Base-by-base conservation (phyloP, 2,329 filamentous ascomycete genomes). In the Knoxdaviesia capensis region DNA sequence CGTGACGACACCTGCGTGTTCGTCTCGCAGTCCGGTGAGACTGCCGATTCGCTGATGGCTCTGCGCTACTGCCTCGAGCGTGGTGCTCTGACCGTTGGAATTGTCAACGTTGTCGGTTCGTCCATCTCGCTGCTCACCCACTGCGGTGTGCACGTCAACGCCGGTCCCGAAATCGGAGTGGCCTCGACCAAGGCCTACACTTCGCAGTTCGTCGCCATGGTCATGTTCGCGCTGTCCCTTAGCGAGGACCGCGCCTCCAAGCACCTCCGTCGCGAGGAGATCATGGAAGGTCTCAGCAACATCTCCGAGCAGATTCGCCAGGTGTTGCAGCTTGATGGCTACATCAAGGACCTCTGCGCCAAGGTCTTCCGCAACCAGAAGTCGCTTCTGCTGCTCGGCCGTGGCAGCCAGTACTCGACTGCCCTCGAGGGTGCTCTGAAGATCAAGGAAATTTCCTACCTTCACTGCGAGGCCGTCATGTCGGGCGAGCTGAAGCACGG, bases 361-460 rank as follows among this genome's bases (percentile, higher is more conserved):
- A 84, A 86, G 59, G 87, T 75, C 48, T 85, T 98, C 76, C 87
- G 94, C 72, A 74, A 94, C 66, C 90, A 98, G 64, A 96, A 96
- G 77, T 92, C 83, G 50, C 65, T 98, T 54, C 71, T 98, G 47
- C 75, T 98, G 43, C 74, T 98, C 47, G 90, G 90, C 47, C 83
- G 90, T 69, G 90, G 90, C 52, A 85, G 85, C 58, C 90, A 98
- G 66, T 94, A 87, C 69, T 87, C 88, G 46, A 98, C 90, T 53
- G 90, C 90, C 44, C 77, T 98, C 28, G 90, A 98, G 69, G 90
- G 85, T 64, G 90, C 90, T 40, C 71, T 98, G 52, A 98, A 98
- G 73, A 98, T 98, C 64, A 98, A 98, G 75, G 90, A 98, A 67
- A 98, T 98, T 55, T 96, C 88, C 11, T 98, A 98, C 64, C 82